Percentiles rank a stretch among this genome's conserved stretches.
phyloP scores from a whole-genome alignment of 495 filamentous ascomycete species.

The Penicillium angulare region DNA sequence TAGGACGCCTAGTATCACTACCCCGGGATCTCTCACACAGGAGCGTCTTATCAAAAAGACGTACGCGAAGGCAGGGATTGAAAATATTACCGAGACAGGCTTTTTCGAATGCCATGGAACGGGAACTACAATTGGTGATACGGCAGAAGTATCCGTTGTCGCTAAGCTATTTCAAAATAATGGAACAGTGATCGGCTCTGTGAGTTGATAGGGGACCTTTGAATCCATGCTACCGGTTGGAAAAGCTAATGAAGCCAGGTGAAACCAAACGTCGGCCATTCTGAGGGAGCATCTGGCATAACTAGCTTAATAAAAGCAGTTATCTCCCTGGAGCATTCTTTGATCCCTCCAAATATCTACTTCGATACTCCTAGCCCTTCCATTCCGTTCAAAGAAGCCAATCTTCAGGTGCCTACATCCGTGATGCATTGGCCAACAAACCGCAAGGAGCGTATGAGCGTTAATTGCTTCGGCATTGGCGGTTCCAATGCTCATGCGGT shows the following conservation, averaged over 20 bases:
- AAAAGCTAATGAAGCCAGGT: not conserved
- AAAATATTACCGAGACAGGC: conserved; percentile 1
- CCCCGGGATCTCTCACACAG: too few relatives aligned
- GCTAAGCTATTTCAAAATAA: not conserved
- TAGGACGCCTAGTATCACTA: too few relatives aligned
- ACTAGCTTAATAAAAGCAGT: not conserved
- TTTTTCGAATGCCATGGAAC: conserved; percentile 23
- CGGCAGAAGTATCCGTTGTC: not conserved
- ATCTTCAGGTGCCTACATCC: too few relatives aligned
- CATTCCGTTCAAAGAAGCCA: too few relatives aligned
- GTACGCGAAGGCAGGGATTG: too few relatives aligned
- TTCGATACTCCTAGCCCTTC: too few relatives aligned
- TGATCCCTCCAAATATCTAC: too few relatives aligned
- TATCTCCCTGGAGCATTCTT: not conserved
- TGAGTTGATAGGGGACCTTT: too few relatives aligned
- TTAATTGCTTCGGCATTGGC: not conserved
- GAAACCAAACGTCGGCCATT: not conserved
- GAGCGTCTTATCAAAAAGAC: too few relatives aligned
- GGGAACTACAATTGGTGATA: not conserved
- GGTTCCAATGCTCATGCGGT: not conserved
- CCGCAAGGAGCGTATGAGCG: not conserved
- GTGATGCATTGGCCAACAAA: not conserved
- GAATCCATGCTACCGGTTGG: too few relatives aligned
- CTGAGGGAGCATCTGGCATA: not conserved
- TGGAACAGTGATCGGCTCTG: not conserved